Conservation (phyloP, 2,329 filamentous ascomycete genomes). For the Penicillium verrucosum region DNA sequence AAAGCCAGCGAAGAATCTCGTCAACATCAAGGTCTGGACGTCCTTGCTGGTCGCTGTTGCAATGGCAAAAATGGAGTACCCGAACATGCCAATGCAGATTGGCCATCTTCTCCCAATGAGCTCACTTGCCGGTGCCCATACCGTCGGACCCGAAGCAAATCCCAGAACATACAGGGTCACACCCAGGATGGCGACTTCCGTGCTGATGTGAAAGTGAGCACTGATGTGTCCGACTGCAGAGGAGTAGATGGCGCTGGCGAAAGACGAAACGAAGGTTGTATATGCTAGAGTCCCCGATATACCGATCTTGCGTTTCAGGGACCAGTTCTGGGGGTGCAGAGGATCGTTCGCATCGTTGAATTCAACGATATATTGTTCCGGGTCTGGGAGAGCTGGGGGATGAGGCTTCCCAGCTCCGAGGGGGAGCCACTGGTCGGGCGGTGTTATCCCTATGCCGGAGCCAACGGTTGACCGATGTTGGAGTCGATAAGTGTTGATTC, state of each 20-base stretch:
- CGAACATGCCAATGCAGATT: slow-evolving; percentile 43
- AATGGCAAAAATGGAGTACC: slow-evolving; percentile 47
- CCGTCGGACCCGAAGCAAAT: slow-evolving; percentile 58
- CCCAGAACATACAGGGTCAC: slow-evolving; percentile 51
- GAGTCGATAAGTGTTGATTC: slow-evolving; percentile 28
- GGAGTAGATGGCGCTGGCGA: slow-evolving; percentile 64
- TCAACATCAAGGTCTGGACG: slow-evolving; percentile 43
- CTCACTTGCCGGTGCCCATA: slow-evolving; percentile 63
- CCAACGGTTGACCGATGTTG: slow-evolving; percentile 29
- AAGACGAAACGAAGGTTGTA: slow-evolving; percentile 51
- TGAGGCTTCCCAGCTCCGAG: slow-evolving; percentile 28
- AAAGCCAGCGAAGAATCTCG: slow-evolving; percentile 48
- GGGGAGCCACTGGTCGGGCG: slow-evolving; percentile 27
- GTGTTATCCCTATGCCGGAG: slow-evolving; percentile 16
- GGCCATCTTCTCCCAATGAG: slow-evolving; percentile 57
- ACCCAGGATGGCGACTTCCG: slow-evolving; percentile 45
- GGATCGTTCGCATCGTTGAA: slow-evolving; percentile 52
- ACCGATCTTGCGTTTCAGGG: slow-evolving; percentile 38
- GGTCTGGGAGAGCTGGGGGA: slow-evolving; percentile 46
- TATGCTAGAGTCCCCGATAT: slow-evolving; percentile 37
- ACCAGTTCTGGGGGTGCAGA: slow-evolving; percentile 54
- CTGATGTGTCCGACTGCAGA: slow-evolving; percentile 58
- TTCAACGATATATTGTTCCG: slow-evolving; percentile 55
- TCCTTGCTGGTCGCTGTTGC: slow-evolving; percentile 44
- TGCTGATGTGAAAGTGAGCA: slow-evolving; percentile 45